A percentile compares a stretch with the other conserved stretches of the same genome.
Conservation (phyloP, 352 stramenopile species). For the Globisporangium viniferum region DNA sequence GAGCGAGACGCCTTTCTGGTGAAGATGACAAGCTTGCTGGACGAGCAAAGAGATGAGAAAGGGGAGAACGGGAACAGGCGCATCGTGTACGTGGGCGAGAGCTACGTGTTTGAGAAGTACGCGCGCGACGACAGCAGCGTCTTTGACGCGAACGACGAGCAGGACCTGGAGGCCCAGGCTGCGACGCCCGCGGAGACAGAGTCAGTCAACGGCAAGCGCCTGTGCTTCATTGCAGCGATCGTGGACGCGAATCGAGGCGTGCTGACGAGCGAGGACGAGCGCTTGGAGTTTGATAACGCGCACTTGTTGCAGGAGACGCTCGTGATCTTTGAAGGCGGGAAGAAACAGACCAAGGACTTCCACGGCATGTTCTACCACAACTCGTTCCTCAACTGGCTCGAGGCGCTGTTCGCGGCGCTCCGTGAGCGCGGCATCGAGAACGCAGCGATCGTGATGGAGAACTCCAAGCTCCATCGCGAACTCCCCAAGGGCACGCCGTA, state of each 20-base stretch:
- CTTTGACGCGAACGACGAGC: constrained; percentile 12
- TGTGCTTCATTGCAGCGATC: constrained; percentile 12
- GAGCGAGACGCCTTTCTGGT: background rate
- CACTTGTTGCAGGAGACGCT: constrained; percentile 11
- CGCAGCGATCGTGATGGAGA: constrained; percentile 11
- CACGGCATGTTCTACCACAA: constrained; percentile 13
- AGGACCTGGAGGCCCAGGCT: background rate
- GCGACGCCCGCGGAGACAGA: background rate
- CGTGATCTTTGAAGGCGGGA: constrained; percentile 13
- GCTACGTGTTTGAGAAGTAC: constrained; percentile 7
- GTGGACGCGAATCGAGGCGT: background rate
- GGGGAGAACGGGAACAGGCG: background rate
- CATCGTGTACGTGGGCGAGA: constrained; percentile 14
- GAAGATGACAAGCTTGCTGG: constrained; percentile 9
- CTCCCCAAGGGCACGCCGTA: constrained; percentile 2
- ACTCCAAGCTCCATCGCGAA: constrained; percentile 6
- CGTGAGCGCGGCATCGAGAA: constrained; percentile 6
- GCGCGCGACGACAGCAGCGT: constrained; percentile 6
- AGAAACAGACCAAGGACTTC: constrained; percentile 15
- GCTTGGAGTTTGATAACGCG: background rate
- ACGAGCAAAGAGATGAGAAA: background rate
- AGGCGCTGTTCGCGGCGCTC: constrained; percentile 6
- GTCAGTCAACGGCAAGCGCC: background rate
- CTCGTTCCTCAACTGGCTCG: constrained; percentile 8
- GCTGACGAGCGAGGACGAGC: background rate